phyloP scores from a whole-genome alignment of 225 moss, liverwort and hornwort species.

The Bryoerythrophyllum caledonicum region DNA sequence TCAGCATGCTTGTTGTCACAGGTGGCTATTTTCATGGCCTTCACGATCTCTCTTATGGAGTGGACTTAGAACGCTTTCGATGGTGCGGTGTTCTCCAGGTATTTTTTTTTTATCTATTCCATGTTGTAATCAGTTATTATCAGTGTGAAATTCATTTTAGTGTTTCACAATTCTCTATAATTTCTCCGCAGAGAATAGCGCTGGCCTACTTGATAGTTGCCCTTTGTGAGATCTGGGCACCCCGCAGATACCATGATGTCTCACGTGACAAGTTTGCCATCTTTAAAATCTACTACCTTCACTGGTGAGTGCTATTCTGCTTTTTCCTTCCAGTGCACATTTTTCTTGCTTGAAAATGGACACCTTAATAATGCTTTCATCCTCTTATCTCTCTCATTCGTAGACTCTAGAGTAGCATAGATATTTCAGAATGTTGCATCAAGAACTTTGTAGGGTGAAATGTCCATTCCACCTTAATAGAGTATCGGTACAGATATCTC shows the following conservation, averaged over 20 bases:
- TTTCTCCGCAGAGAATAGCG: conserved; percentile 61
- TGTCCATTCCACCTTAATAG: neutral
- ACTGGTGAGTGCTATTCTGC: conserved; percentile 45
- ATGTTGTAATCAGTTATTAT: neutral
- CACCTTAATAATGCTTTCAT: neutral
- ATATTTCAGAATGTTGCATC: neutral
- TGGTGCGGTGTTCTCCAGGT: conserved; percentile 76
- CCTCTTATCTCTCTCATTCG: neutral
- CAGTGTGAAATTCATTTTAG: neutral
- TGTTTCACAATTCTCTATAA: neutral
- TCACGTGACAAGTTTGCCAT: conserved; percentile 37
- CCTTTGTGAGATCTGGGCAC: conserved; percentile 60
- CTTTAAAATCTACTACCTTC: conserved; percentile 47
- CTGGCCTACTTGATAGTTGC: conserved; percentile 57
- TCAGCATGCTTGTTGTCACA: conserved; percentile 19
- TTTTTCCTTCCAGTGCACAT: neutral
- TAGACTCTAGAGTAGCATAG: neutral
- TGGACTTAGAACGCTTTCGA: conserved; percentile 51
- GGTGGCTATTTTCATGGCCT: conserved; percentile 73
- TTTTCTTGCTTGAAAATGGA: neutral
- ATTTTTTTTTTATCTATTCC: conserved; percentile 15
- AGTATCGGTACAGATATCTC: neutral
- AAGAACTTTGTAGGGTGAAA: neutral
- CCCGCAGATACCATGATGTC: conserved; percentile 30
- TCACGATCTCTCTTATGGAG: conserved; percentile 52